These are phyloP conservation scores for Myxozyma nipponensis DNA, from an alignment of 805 yeast genomes.

Conservation along the genomic window DNA sequence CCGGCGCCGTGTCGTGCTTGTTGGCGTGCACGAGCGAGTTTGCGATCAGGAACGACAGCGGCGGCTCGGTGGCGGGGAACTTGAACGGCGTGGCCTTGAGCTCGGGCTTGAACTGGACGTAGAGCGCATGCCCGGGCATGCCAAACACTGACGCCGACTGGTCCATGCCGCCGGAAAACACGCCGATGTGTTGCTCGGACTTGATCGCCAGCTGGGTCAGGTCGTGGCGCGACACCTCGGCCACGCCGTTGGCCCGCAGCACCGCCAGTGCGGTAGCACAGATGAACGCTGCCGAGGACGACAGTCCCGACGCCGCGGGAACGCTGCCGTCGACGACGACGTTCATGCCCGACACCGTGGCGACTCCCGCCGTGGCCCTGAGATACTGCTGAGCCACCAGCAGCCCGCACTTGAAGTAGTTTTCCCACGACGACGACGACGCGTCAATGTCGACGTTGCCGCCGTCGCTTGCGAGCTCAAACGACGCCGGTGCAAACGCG, in stretches of 20 bases:
- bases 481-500: background rate
- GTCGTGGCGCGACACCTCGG: slow-evolving; percentile 4
- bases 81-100: slow-evolving; percentile 47
- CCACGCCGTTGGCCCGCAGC: slow-evolving; percentile 39
- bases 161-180: slow-evolving; percentile 73
- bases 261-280: slow-evolving; percentile 59
- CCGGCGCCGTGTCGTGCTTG: slow-evolving; percentile 66
- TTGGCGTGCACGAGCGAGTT: slow-evolving; percentile 59
- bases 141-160: slow-evolving; percentile 70
- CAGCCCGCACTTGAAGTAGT: slow-evolving; percentile 39
- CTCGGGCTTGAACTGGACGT: slow-evolving; percentile 57
- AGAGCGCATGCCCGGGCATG: slow-evolving; percentile 51
- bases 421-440: slow-evolving; percentile 53
- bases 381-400: slow-evolving; percentile 17
- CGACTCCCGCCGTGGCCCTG: background rate
- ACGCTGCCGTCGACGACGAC: slow-evolving; percentile 58
- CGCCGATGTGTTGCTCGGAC: slow-evolving; percentile 67
- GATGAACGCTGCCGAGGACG: slow-evolving; percentile 68
- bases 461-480: slow-evolving; percentile 11
- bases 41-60: slow-evolving; percentile 55
- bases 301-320: slow-evolving; percentile 67
- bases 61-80: slow-evolving; percentile 40
- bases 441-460: slow-evolving; percentile 37
- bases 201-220: slow-evolving; percentile 57
- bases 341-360: slow-evolving; percentile 35